Evolutionary conservation across 495 filamentous ascomycete genomes (phyloP), one percentile per base, ranked within the genome.

Genomic region (Penicillium lagena): DNA sequence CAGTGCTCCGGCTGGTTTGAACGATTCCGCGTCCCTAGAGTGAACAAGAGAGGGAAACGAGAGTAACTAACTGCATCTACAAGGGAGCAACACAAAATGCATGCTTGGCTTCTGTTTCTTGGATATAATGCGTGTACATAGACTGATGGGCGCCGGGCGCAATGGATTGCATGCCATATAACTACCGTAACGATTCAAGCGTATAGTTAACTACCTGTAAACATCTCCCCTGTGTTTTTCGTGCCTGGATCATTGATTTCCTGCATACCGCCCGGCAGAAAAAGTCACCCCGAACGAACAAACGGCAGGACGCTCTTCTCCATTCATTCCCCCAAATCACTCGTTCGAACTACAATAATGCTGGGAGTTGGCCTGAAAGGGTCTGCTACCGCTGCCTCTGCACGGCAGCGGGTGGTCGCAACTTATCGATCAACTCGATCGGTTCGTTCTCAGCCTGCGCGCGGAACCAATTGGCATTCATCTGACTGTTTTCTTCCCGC

Each of bases 11-110:
- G 7, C 52, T 51, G 46, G 75, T 71, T 36, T 82, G 56, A 64
- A 75, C 30, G 64, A 67, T 35, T 70, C 76, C 45, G 68, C 78
- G 15, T 55, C 60, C 29, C 39, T 63, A 29, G 57, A 67, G 43
- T 67, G 50, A 52, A 49, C 28, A 7, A 8, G 36, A 12, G 11
- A 11, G 10, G 2, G 9, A 38, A 14, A 10, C 2, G 17, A 11
- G 4, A 10, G 17, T 38, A 12, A 50, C 13, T 32, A 29, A 29
- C 43, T 50, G 46, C 55, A 50, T 53, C 39, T 43, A 43, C 33
- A 34, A 34, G 49, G 52, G 42, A 44, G 22, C 22, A 49, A 45
- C 39, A 51, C 38, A 44, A 48, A 56, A 54, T 46, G 47, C 38
- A 55, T 59, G 37, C 53, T 46, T 45, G 46, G 47, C 40, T 38